Percentiles rank a stretch among this genome's conserved stretches.
Evolutionary conservation across 768 basidiomycete genomes (phyloP).

Genomic region (Agrocybe praecox): DNA sequence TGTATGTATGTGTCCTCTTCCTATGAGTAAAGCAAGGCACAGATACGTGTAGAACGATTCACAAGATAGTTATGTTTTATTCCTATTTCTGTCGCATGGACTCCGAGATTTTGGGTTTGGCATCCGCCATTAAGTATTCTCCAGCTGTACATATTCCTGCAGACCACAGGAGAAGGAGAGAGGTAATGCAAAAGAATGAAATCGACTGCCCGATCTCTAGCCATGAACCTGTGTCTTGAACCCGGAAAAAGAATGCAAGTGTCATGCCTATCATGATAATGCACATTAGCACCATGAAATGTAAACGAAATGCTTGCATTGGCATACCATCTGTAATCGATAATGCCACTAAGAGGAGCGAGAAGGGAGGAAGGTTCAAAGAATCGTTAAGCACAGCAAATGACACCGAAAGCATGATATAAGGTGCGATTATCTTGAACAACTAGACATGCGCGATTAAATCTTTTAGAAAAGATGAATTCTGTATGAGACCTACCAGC

Average conservation of each 20-base stretch:
- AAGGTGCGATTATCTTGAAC: constrained; percentile 84
- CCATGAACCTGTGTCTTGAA: constrained; percentile 87
- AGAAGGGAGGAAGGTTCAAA: constrained; percentile 75
- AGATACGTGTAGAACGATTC: no score
- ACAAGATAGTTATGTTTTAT: no score
- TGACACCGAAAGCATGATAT: constrained; percentile 69
- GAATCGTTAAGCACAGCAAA: constrained; percentile 71
- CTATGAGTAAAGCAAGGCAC: no score
- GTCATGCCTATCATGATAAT: constrained; percentile 71
- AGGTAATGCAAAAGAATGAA: constrained; percentile 85
- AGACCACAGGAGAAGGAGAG: constrained; percentile 76
- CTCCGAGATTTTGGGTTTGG: no score
- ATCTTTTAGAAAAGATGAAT: not conserved
- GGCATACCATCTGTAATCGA: constrained; percentile 78
- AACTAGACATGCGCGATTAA: constrained; percentile 41
- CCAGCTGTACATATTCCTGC: constrained; percentile 76
- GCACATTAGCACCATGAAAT: no score
- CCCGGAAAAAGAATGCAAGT: constrained; percentile 80
- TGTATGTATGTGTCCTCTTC: no score
- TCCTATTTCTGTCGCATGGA: no score
- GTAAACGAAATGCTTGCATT: no score
- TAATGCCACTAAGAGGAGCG: constrained; percentile 76
- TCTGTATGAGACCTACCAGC: constrained; percentile 45
- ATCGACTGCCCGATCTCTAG: constrained; percentile 89
- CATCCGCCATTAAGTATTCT: constrained; percentile 68